Base-by-base conservation (phyloP, 768 basidiomycete species). In the Crepidotus variabilis region DNA sequence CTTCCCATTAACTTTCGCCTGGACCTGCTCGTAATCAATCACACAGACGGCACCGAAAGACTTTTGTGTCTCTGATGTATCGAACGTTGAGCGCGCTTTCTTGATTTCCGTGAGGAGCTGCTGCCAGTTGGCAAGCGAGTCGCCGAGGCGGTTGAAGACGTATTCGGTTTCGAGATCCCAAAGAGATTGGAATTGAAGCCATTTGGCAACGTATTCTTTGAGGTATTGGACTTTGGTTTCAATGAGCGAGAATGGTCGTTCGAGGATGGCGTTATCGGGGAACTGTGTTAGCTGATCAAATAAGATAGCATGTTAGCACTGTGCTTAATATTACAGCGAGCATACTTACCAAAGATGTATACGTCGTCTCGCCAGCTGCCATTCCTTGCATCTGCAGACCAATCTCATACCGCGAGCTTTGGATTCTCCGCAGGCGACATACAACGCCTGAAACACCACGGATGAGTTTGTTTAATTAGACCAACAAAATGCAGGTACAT, bases 81-180 rank as follows among this genome's bases (percentile, higher is more conserved):
- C 97, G 67, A 99, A 98, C 16, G 94, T 98, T 53, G 94, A 86
- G 0, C 96, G 87, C 13, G 94, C 87, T 70, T 96, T 94, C 74
- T 96, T 96, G 78, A 98, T 99, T 68, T 98, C 96, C 9, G 89
- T 92, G 13, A 98, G 79, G 3, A 99, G 85, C 63, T 96, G 92
- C 67, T 97, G 94, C 97, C 97, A 99, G 70, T 88, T 80, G 2
- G 85, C 85, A 21, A 99, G 84, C 11, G 92, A 92, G 71, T 99
- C 96, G 8, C 97, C 97, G 6, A 99, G 87, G 0, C 92, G 89
- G 64, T 87, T 87, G 79, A 97, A 98, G 34, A 99, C 95, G 67
- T 91, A 90, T 79, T 98, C 96, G 24, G 95, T 84, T 72, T 98
- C 94, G 43, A 98, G 85, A 69, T 99, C 97, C 97, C 96, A 98